A percentile compares a stretch with the other conserved stretches of the same genome.
Conservation (phyloP, 306 rosid species). For the barrel medic (Medicago truncatula) region DNA sequence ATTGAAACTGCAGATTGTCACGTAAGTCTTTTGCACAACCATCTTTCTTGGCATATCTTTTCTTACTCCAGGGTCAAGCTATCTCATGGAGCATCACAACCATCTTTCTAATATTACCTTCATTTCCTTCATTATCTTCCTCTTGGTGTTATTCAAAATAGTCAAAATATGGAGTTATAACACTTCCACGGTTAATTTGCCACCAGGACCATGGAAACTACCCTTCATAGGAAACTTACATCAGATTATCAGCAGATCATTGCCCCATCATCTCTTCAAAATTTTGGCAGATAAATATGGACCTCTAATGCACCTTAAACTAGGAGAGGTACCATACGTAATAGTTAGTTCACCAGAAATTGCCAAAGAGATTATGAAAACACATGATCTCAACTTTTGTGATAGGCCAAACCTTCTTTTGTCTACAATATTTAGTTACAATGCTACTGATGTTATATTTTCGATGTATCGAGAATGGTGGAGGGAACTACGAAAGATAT, state of each 20-base stretch:
- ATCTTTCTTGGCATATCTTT: no score
- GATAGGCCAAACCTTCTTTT: not conserved
- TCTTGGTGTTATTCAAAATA: conserved; percentile 1
- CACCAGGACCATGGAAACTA: conserved; percentile 42
- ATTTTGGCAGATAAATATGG: conserved; percentile 16
- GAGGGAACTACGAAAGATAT: conserved; percentile 46
- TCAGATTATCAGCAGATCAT: not conserved
- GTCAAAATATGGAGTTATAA: not conserved
- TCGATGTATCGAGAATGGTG: conserved; percentile 35
- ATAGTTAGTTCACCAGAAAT: conserved; percentile 27
- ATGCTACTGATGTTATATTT: not conserved
- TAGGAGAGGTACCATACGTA: conserved; percentile 38
- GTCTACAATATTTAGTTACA: not conserved
- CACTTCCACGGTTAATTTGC: not conserved
- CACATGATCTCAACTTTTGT: conserved; percentile 27
- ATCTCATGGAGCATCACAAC: not conserved
- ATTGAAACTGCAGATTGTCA: no score
- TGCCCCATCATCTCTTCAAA: conserved; percentile 5
- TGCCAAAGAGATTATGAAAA: conserved; percentile 32
- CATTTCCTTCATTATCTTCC: not conserved
- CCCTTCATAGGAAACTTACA: conserved; percentile 41
- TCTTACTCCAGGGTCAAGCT: no score
- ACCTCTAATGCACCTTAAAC: conserved; percentile 40
- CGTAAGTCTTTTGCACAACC: no score
- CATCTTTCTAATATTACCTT: not conserved